Evolutionary conservation across 2,329 filamentous ascomycete species (phyloP).

Genomic region (Ceratocystis harringtonii): DNA sequence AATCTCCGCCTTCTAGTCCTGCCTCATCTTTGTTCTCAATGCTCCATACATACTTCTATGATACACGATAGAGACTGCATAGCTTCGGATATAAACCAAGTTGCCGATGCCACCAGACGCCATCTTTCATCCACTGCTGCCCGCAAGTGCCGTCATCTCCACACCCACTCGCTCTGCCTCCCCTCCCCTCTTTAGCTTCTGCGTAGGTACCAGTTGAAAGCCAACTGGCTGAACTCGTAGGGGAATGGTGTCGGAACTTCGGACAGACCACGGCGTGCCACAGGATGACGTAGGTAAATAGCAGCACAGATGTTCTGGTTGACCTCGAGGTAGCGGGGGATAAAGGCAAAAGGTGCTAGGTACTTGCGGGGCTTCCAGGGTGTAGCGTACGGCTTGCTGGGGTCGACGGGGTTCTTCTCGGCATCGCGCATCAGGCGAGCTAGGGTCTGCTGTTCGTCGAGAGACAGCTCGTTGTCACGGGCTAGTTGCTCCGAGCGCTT

Average conservation of each 20-base stretch:
- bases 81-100: background rate
- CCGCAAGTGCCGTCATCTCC: background rate
- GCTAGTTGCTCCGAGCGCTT: conserved; percentile 25
- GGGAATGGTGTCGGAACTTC: conserved; percentile 77
- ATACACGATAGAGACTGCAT: conserved; percentile 4
- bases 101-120: background rate
- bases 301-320: conserved; percentile 95
- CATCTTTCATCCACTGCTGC: background rate
- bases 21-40: background rate
- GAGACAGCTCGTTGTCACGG: conserved; percentile 25
- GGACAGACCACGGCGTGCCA: conserved; percentile 63
- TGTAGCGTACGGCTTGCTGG: conserved; percentile 68
- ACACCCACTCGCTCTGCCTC: background rate
- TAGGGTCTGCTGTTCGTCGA: conserved; percentile 39
- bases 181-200: conserved; percentile 41
- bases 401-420: conserved; percentile 62
- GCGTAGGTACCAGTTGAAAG: conserved; percentile 88
- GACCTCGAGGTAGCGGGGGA: conserved; percentile 89
- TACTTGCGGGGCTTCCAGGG: conserved; percentile 78
- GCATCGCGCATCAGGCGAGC: conserved; percentile 44
- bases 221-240: conserved; percentile 55
- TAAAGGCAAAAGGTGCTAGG: conserved; percentile 87
- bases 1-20: background rate
- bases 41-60: background rate
- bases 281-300: conserved; percentile 87